Percentiles rank a stretch among this genome's conserved stretches.
Conservation (phyloP, 805 yeast genomes). For the Teunomyces lycoperdinae region DNA sequence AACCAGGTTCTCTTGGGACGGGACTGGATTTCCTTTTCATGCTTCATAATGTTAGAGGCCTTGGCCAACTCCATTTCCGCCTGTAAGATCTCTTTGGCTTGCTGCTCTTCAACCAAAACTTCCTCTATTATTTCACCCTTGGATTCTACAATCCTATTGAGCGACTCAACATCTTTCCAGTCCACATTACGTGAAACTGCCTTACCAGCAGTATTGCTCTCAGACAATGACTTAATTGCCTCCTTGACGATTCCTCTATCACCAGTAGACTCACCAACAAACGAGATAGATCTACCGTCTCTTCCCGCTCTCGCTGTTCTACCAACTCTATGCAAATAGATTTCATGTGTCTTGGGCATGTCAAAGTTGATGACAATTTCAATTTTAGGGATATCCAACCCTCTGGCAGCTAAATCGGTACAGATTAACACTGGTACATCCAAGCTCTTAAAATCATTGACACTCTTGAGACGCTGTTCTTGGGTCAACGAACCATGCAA, state of each 20-base stretch:
- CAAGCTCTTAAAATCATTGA: constrained; percentile 76
- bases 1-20: constrained; percentile 98
- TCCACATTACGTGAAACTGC: constrained; percentile 90
- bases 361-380: constrained; percentile 93
- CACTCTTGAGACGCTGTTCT: constrained; percentile 87
- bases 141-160: constrained; percentile 57
- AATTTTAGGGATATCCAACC: constrained; percentile 97
- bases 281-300: constrained; percentile 87
- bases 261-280: constrained; percentile 87
- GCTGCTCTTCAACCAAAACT: constrained; percentile 81
- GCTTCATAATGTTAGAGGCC: constrained; percentile 80
- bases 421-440: constrained; percentile 86
- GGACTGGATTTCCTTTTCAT: constrained; percentile 76
- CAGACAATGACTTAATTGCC: constrained; percentile 66
- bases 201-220: constrained; percentile 32
- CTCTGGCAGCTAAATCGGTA: constrained; percentile 98
- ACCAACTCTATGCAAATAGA: constrained; percentile 96
- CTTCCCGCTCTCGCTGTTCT: constrained; percentile 99
- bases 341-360: constrained; percentile 90
- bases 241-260: constrained; percentile 91
- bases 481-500: constrained; percentile 82
- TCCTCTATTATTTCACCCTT: constrained; percentile 66
- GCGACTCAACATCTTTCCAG: constrained; percentile 77
- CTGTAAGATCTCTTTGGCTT: constrained; percentile 76
- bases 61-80: constrained; percentile 90